Evolutionary conservation across 1,284 basidiomycete species (phyloP).

Genomic region (Mycena citricolor): DNA sequence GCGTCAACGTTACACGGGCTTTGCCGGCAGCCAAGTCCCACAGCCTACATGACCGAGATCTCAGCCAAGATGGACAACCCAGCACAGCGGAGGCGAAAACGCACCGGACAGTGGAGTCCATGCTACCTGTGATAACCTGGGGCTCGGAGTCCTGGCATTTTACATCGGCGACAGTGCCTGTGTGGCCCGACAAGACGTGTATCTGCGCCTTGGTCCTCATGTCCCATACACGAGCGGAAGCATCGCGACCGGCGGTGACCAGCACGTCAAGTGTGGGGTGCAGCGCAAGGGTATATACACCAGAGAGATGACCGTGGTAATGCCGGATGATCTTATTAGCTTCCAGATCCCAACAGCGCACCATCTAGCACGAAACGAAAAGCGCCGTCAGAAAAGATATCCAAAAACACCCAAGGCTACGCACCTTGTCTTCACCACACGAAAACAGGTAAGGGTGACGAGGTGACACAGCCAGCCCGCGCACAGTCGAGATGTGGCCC

Average conservation of each 20-base stretch:
- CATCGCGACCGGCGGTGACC: conserved; percentile 93
- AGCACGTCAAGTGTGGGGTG: conserved; percentile 96
- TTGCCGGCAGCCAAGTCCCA: conserved; percentile 99
- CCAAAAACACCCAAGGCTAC: conserved; percentile 14
- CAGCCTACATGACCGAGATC: conserved; percentile 48
- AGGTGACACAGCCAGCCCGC: conserved; percentile 89
- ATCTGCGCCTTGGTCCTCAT: conserved; percentile 98
- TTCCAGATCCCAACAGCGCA: conserved; percentile 99
- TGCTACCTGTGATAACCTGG: conserved; percentile 95
- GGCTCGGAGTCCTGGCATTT: conserved; percentile 96
- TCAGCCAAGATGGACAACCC: not conserved
- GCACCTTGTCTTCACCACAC: conserved; percentile 94
- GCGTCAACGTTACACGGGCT: conserved; percentile 92
- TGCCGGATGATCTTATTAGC: conserved; percentile 98
- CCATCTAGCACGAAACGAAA: conserved; percentile 72
- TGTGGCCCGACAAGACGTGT: conserved; percentile 91
- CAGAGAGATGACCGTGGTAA: conserved; percentile 96
- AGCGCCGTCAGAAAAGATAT: conserved; percentile 2
- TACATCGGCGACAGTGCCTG: conserved; percentile 91
- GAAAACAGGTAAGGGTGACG: conserved; percentile 98
- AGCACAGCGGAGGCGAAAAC: conserved; percentile 25
- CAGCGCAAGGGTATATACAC: conserved; percentile 87
- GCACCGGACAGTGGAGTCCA: conserved; percentile 94
- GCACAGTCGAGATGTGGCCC: conserved; percentile 96
- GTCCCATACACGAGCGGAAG: conserved; percentile 97